Base-by-base conservation (phyloP, 1,284 basidiomycete genomes). In the Ganoderma boninense region DNA sequence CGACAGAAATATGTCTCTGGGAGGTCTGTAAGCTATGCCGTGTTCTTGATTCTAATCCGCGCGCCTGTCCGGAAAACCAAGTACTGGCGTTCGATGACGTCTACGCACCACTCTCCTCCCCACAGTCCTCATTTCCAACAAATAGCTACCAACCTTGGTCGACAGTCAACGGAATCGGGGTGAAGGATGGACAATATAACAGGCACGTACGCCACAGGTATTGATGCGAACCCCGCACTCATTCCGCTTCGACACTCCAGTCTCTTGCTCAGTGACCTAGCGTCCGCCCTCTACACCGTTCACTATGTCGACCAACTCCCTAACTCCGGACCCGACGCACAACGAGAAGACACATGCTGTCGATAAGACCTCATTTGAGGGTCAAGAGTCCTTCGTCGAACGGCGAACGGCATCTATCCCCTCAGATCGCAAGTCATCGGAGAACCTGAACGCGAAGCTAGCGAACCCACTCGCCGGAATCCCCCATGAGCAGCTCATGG, bases 381-480 rank as follows among this genome's bases (percentile, higher is more conserved):
- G 44, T 10, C 35, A 52, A 14, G 67, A 65, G 8, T 52, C 70
- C 38, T 77, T 74, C 62, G 56, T 76, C 71, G 77, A 79, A 67
- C 79, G 77, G 62, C 69, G 49, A 23, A 11, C 70, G 38, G 77
- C 78, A 29, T 73, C 76, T 59, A 64, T 72, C 16, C 76, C 77
- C n/a, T 62, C 73, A 56, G 66, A 71, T n/a, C 76, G 76, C 29
- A 65, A 75, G 64, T 65, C 65, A 32, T 68, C 61, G 10, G 38
- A 74, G 69, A 74, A 77, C 60, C 66, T 78, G 71, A 74, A 71
- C 61, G 75, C 74, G 62, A 89, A 85, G 76, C 81, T 92, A 66
- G 81, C 86, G 32, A 92, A 92, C 76, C 91, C 90, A 0, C 82
- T 92, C 43, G 78, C 81, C 0, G 89, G 87, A 35, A 79, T 90